These are phyloP conservation scores for Microcyclosporella mali DNA, from an alignment of 2,329 filamentous ascomycete genomes.

Conservation along the genomic window DNA sequence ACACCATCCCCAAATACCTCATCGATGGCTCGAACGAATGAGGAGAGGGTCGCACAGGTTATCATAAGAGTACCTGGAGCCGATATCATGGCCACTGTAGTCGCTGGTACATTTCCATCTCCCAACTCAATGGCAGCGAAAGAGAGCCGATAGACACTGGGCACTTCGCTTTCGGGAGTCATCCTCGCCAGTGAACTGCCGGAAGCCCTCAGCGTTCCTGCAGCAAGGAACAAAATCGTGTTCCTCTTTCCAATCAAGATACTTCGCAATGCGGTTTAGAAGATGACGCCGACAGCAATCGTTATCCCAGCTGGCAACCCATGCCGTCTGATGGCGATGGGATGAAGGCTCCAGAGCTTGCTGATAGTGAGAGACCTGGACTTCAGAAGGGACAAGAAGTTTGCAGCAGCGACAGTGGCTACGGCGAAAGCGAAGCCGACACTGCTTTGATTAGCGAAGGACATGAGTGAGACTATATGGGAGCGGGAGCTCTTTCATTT, in stretches of 20 bases:
- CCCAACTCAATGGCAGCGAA: slow-evolving; percentile 36
- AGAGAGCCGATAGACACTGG: slow-evolving; percentile 20
- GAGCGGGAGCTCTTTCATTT: slow-evolving; percentile 35
- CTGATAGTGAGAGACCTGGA: slow-evolving; percentile 60
- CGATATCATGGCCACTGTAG: slow-evolving; percentile 28
- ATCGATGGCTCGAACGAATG: slow-evolving; percentile 27
- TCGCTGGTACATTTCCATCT: slow-evolving; percentile 27
- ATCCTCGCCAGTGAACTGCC: slow-evolving; percentile 52
- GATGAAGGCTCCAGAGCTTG: slow-evolving; percentile 59
- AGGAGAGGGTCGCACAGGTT: slow-evolving; percentile 25
- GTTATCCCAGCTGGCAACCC: slow-evolving; percentile 58
- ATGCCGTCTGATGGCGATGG: slow-evolving; percentile 53
- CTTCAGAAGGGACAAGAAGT: slow-evolving; percentile 39
- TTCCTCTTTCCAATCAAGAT: slow-evolving; percentile 53
- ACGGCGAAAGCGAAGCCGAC: slow-evolving; percentile 31
- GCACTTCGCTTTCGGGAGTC: slow-evolving; percentile 40
- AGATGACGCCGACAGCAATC: slow-evolving; percentile 52
- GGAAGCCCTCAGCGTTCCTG: slow-evolving; percentile 19
- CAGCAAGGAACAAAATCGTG: slow-evolving; percentile 47
- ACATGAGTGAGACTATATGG: slow-evolving; percentile 36
- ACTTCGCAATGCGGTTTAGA: slow-evolving; percentile 53
- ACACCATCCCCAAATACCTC: slow-evolving; percentile 27
- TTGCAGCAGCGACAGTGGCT: slow-evolving; percentile 33
- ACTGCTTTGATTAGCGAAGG: slow-evolving; percentile 27
- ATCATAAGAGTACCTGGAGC: slow-evolving; percentile 28